Base-by-base conservation (phyloP, 2,329 filamentous ascomycete genomes). In the Fusarium domesticum region DNA sequence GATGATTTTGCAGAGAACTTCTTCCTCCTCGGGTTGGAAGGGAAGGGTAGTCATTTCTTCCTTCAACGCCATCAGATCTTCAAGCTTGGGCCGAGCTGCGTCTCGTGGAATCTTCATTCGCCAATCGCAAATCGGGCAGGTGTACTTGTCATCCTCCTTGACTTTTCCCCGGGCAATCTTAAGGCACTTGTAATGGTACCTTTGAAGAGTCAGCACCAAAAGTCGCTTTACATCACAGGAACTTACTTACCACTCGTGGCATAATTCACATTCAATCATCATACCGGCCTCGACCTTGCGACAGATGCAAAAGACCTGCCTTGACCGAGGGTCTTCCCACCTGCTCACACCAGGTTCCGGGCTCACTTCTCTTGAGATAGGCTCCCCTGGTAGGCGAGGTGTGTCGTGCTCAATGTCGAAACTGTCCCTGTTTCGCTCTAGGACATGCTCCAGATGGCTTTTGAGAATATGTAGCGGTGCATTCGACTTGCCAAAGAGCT, bases 251-350 rank as follows among this genome's bases (percentile, higher is more conserved):
- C 93, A 98, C 72, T 98, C 93, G 61, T 96, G 92, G 68, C 93
- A 98, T 31, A 96, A 76, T 65, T 97, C 93, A 65, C 93, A 98
- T 69, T 98, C 93, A 59, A 98, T 97, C 93, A 98, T 98, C 86
- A 97, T 95, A 39, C 93, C 93, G 30, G 92, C 90, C 68, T 98
- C 93, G 6, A 89, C 81, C 51, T 85, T 89, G 47, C 93, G 83
- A 69, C 93, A 98, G 56, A 98, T 96, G 67, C 93, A 98, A 66
- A 97, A 98, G 0, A 97, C 92, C 63, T 97, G 91, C 28, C 80
- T 69, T 43, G 77, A 77, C 23, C 71, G 83, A 63, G 74, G 78
- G 58, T 86, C 77, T 58, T 85, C 75, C 77, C 71, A 84, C 55
- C 70, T 78, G 48, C 65, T 75, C 40, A 69, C 62, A 35, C 75